Base-by-base conservation (phyloP, 495 filamentous ascomycete species). In the Xylaria bambusicola region DNA sequence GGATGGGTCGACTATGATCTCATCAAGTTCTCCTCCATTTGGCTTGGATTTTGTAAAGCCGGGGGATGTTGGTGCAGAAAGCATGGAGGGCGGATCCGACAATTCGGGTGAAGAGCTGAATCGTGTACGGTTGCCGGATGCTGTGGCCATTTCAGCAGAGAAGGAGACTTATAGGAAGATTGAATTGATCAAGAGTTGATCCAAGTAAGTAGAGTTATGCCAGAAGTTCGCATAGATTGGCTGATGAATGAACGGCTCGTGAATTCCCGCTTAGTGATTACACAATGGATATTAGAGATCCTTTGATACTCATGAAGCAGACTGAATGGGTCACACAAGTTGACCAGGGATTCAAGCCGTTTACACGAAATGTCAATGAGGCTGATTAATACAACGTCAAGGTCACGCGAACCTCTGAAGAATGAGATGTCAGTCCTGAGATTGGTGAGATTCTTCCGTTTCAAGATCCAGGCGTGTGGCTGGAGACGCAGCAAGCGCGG, bases 11-110 rank as follows among this genome's bases (percentile, higher is more conserved):
- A 71, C 68, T 4, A 71, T 60, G 21, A 71, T 71, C 54, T 71
- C 68, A 18, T 71, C 68, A 18, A 64, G 52, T 33, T 71, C 68
- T 0, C 56, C 64, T 15, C 64, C 64, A 40, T 66, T 60, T 10
- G 41, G 66, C 51, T 68, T 70, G 26, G 60, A n/a, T 45, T 56
- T 62, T 17, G 38, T 59, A 17, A 62, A 60, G 17, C 51, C 65
- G 18, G 68, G 63, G 9, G 68, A 68, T 45, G 50, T 42, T 52
- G 66, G 65, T 29, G 56, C 66, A 18, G 68, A 68, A 21, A 68
- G 29, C 66, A 68, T 66, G 29, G 68, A 71, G 38, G 68, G 65
- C 8, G 66, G 68, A 48, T 68, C 65, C 42, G 68, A 71, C 38
- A 71, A 47, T 13, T 71, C 68, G 9, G 68, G 68, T 17, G 68